Evolutionary conservation across 768 basidiomycete genomes (phyloP).

Genomic region (Rhodotorula babjevae): DNA sequence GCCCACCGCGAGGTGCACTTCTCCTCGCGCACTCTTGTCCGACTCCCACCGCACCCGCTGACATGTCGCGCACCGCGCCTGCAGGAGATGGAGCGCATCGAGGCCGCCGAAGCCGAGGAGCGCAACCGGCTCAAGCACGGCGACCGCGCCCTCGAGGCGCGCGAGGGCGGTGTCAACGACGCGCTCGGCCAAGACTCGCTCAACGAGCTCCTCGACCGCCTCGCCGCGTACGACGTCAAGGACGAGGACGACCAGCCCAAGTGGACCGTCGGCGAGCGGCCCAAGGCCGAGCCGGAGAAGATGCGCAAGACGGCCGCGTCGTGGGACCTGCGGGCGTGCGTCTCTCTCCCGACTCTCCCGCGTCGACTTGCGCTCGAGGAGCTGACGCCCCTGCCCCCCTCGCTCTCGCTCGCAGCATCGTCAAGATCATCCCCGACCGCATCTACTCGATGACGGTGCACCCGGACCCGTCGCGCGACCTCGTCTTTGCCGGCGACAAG

Average conservation of each 20-base stretch:
- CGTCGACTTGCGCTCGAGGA: too few species aligned
- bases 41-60: too few species aligned
- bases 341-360: neutral
- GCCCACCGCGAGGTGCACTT: neutral
- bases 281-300: neutral
- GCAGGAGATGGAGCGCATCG: neutral
- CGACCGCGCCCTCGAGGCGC: slow-evolving; percentile 2
- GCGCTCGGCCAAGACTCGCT: neutral
- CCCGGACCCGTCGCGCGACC: slow-evolving; percentile 45
- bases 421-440: slow-evolving; percentile 46
- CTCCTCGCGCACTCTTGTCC: too few species aligned
- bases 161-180: neutral
- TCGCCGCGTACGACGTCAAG: neutral
- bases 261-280: slow-evolving; percentile 6
- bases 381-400: too few species aligned
- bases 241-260: neutral
- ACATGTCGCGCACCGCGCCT: too few species aligned
- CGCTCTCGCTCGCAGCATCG: slow-evolving; percentile 10
- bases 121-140: slow-evolving; percentile 1
- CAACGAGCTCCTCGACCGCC: neutral
- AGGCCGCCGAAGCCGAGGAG: neutral
- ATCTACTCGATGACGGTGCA: slow-evolving; percentile 49
- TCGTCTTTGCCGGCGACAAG: slow-evolving; percentile 42
- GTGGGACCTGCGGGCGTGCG: slow-evolving; percentile 16
- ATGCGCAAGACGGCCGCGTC: neutral